Conservation (phyloP, 1,139 yeast species). For the Blastobotrys petasosporus region DNA sequence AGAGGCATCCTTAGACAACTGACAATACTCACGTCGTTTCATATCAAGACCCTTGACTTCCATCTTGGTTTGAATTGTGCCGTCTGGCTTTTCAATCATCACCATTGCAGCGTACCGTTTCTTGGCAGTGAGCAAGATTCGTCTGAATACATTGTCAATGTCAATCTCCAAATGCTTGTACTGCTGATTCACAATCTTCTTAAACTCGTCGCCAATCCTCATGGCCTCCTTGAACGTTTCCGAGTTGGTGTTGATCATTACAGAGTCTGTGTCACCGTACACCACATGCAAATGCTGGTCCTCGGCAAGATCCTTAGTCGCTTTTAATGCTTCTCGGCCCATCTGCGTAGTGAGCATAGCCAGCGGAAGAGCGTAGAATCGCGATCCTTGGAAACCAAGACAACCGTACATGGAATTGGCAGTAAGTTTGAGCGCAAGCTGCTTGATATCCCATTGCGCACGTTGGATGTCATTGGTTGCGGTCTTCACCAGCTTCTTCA, state of each 20-base stretch:
- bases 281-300: constrained; percentile 75
- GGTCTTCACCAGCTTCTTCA: constrained; percentile 73
- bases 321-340: constrained; percentile 93
- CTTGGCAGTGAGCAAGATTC: constrained; percentile 84
- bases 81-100: constrained; percentile 40
- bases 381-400: constrained; percentile 83
- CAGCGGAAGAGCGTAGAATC: constrained; percentile 93
- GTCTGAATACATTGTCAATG: constrained; percentile 86
- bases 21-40: constrained; percentile 96
- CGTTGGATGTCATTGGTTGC: constrained; percentile 58
- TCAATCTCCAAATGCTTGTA: constrained; percentile 87
- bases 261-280: constrained; percentile 99
- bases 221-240: constrained; percentile 66
- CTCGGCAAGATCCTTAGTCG: constrained; percentile 90
- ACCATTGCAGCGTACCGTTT: constrained; percentile 96
- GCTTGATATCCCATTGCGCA: constrained; percentile 76
- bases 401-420: constrained; percentile 99
- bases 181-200: constrained; percentile 77
- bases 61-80: constrained; percentile 47
- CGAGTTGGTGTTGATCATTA: constrained; percentile 92
- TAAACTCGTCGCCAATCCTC: constrained; percentile 79
- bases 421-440: constrained; percentile 90
- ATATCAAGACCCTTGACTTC: constrained; percentile 97
- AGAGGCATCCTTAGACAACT: constrained; percentile 82
- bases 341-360: constrained; percentile 94